These are phyloP conservation scores for Whalleya microplaca DNA, from an alignment of 2,329 filamentous ascomycete species.

Conservation along the genomic window DNA sequence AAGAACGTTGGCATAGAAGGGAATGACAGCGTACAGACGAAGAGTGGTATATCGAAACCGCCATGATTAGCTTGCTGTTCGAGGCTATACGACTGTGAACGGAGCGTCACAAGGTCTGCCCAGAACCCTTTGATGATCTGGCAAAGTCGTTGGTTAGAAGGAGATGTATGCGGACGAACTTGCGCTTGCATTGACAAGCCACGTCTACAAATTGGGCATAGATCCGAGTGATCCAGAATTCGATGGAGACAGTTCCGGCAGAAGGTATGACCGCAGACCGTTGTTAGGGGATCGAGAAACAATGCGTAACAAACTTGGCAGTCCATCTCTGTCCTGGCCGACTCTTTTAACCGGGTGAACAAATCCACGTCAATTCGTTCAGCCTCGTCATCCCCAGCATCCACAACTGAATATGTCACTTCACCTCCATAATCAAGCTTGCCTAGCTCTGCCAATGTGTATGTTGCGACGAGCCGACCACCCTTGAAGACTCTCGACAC, in stretches of 20 bases:
- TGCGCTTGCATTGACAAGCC: conserved; percentile 56
- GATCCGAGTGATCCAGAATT: conserved; percentile 74
- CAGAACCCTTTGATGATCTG: conserved; percentile 71
- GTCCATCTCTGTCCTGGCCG: conserved; percentile 72
- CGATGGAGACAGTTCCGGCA: conserved; percentile 79
- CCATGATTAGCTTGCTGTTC: conserved; percentile 61
- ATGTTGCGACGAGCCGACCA: conserved; percentile 68
- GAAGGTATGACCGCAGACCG: conserved; percentile 86
- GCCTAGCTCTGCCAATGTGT: conserved; percentile 56
- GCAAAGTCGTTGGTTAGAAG: conserved; percentile 65
- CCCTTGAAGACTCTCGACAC: conserved; percentile 50
- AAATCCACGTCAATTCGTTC: conserved; percentile 50
- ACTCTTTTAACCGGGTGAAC: conserved; percentile 63
- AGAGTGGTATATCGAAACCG: conserved; percentile 69
- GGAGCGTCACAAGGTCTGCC: conserved; percentile 63
- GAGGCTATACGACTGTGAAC: conserved; percentile 56
- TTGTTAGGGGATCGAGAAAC: conserved; percentile 82
- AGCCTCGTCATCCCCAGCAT: conserved; percentile 33
- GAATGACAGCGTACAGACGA: conserved; percentile 81
- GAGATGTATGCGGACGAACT: conserved; percentile 45
- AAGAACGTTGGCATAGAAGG: conserved; percentile 84
- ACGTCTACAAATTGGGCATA: conserved; percentile 82
- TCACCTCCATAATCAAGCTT: conserved; percentile 39
- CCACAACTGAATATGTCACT: conserved; percentile 35
- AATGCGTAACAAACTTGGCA: conserved; percentile 87